Base-by-base conservation (phyloP, 2,329 filamentous ascomycete genomes). In the Alternaria arborescens region DNA sequence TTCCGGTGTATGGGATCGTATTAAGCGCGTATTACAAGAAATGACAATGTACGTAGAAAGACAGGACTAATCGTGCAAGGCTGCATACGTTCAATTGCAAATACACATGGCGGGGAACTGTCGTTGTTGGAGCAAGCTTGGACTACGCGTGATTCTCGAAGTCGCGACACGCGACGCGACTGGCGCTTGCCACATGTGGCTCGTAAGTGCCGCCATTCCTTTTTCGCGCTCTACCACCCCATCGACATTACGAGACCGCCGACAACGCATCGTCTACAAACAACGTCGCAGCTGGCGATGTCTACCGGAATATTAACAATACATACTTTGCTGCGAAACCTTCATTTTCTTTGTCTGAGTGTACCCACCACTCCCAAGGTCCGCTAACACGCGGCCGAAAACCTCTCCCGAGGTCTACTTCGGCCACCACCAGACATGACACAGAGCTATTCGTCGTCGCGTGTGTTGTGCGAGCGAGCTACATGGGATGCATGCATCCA, bases 31-130 rank as follows among this genome's bases (percentile, higher is more conserved):
- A 44, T 18, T 57, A n/a, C 12, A 30, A 43, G 34, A n/a, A 22
- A 40, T 43, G 48, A 51, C 53, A 26, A 50, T n/a, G 42, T 26
- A 43, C 40, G 26, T 26, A 18, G 46, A 50, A 18, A 36, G 46
- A 50, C 16, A 12, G 36, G 36, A 51, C 24, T 20, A 8, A 14
- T 40, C 46, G 43, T 3, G 43, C 38, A 42, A 32, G 34, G 42
- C 46, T 40, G 47, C 26, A 47, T 46, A 58, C 52, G 52, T 48
- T 53, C 57, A 65, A 58, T 58, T 53, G 56, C 53, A 52, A 51
- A 61, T 47, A 52, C 55, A 40, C 59, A 55, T 56, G 61, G 65
- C 52, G 63, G 65, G 54, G 58, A 62, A 54, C 34, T 34, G 46
- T 40, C 50, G 44, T 44, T 41, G 51, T 57, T 55, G 57, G 44